Base-by-base conservation (phyloP, 805 yeast species). In the Sugiyamaella marilandica region DNA sequence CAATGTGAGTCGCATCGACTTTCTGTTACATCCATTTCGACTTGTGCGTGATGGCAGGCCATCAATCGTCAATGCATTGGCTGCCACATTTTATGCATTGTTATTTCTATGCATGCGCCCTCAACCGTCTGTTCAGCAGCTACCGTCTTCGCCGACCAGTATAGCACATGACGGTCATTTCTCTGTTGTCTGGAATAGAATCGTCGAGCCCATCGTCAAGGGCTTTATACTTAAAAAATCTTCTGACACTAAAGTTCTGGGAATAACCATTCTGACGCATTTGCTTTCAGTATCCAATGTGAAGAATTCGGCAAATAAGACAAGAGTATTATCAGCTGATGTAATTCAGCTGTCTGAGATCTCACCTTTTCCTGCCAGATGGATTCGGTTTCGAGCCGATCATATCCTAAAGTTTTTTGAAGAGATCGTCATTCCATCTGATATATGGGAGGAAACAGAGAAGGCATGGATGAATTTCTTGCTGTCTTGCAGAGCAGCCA, bases 21-120 rank as follows among this genome's bases (percentile, higher is more conserved):
- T 56, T 46, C 47, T 58, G 4, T 19, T 51, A 35, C 59, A 52
- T 46, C 60, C 58, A 1, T 53, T 56, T 35, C 36, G 39, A 18
- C 47, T 54, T 8, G 29, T 58, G 7, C 39, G 48, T 10, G 54
- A 54, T 21, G 39, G 45, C 16, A 35, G 51, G 18, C 54, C 57
- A 4, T 45, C 53, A 19, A 45, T 51, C 16, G 49, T 43, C 16
- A 49, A 48, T 33, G 45, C 54, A 8, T 31, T 54, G 24, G 31
- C 51, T 19, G 24, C 41, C 26, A 37, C 53, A 14, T 41, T 53
- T 13, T 31, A 47, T 16, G 29, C 51, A 5, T 34, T 48, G 2
- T 35, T 54, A 8, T 41, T 41, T 11, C 19, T 51, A 13, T 48
- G 36, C 37, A 36, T 51, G 48, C 41, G 37, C 16, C 51, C 53